These are phyloP conservation scores for Cardamine chenopodiifolia DNA, from an alignment of 345 rosid genomes.

Conservation along the genomic window DNA sequence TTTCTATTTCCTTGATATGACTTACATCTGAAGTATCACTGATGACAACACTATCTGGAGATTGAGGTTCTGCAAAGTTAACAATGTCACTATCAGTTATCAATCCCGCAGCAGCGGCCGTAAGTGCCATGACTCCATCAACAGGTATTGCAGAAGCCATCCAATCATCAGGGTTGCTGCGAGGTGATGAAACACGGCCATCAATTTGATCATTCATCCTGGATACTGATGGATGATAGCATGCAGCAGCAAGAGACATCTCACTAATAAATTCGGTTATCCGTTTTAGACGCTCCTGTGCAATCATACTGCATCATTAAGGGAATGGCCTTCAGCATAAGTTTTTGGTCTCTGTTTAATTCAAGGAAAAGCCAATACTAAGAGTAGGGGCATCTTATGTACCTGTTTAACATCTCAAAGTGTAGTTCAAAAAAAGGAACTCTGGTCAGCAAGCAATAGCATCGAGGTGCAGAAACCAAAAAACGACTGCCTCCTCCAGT, in stretches of 20 bases:
- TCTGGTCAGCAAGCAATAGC: constrained; percentile 91
- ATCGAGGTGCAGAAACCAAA: constrained; percentile 97
- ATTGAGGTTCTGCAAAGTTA: constrained; percentile 57
- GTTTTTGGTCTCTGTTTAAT: constrained; percentile 16
- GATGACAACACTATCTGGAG: constrained; percentile 63
- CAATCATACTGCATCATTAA: constrained; percentile 78
- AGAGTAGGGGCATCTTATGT: constrained; percentile 31
- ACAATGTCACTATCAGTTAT: constrained; percentile 62
- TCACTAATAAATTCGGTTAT: constrained; percentile 81
- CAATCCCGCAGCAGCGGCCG: constrained; percentile 86
- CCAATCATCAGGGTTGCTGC: constrained; percentile 58
- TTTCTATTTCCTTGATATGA: constrained; percentile 63
- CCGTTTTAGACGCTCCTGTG: constrained; percentile 96
- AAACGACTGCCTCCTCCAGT: constrained; percentile 67
- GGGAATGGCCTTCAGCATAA: constrained; percentile 35
- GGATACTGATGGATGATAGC: constrained; percentile 48
- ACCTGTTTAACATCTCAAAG: constrained; percentile 98
- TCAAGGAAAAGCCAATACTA: constrained; percentile 25
- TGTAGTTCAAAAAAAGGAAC: constrained; percentile 96
- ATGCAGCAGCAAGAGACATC: constrained; percentile 65
- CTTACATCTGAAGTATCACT: constrained; percentile 74
- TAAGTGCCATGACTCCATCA: constrained; percentile 67
- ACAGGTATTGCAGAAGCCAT: constrained; percentile 83
- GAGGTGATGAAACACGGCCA: constrained; percentile 47
- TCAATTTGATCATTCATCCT: constrained; percentile 48